Percentiles rank a stretch among this genome's conserved stretches.
These are phyloP conservation scores for Fusarium sp. DNA, from an alignment of 2,329 filamentous ascomycete species.

Conservation along the genomic window DNA sequence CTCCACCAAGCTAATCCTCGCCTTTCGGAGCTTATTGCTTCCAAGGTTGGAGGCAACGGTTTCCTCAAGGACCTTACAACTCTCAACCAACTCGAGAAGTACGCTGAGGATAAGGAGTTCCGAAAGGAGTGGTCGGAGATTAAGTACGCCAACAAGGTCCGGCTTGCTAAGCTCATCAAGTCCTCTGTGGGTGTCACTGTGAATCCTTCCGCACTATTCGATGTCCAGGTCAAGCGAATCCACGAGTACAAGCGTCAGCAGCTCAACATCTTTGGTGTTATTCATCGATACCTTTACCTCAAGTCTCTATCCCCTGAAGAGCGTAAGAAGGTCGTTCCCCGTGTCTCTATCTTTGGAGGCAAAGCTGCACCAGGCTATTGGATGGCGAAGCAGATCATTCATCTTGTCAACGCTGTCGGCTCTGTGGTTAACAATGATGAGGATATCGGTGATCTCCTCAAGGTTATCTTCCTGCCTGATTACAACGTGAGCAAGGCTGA, in stretches of 20 bases:
- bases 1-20: slow-evolving; percentile 96
- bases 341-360: slow-evolving; percentile 96
- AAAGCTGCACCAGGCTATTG: slow-evolving; percentile 99
- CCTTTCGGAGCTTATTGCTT: slow-evolving; percentile 90
- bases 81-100: slow-evolving; percentile 87
- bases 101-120: slow-evolving; percentile 87
- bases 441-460: slow-evolving; percentile 92
- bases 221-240: slow-evolving; percentile 98
- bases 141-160: slow-evolving; percentile 95
- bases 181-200: slow-evolving; percentile 81
- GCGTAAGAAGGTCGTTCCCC: slow-evolving; percentile 85
- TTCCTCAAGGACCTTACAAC: slow-evolving; percentile 93
- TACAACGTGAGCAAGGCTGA: slow-evolving; percentile 99
- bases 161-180: slow-evolving; percentile 92
- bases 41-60: slow-evolving; percentile 83
- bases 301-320: slow-evolving; percentile 88
- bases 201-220: slow-evolving; percentile 89
- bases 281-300: slow-evolving; percentile 90
- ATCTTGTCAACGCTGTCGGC: slow-evolving; percentile 93
- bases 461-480: slow-evolving; percentile 97
- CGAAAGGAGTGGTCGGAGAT: slow-evolving; percentile 95
- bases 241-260: slow-evolving; percentile 99
- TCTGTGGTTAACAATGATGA: slow-evolving; percentile 90
- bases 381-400: slow-evolving; percentile 99
- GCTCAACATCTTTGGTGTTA: slow-evolving; percentile 98